Evolutionary conservation across 805 yeast genomes (phyloP).

Genomic region (Kodamaea laetipori): DNA sequence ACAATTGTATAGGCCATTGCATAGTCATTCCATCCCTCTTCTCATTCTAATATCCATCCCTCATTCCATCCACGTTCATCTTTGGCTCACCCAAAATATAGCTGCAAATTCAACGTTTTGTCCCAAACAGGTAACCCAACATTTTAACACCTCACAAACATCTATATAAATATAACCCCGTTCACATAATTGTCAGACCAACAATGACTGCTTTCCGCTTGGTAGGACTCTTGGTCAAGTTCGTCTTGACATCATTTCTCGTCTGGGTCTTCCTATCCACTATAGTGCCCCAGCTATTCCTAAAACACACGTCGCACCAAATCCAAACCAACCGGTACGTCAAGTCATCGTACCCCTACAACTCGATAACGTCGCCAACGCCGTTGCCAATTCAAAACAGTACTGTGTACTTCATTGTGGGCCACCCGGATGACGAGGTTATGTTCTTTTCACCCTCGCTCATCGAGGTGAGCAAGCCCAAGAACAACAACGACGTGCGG

Average conservation of each 20-base stretch:
- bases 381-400: constrained; percentile 35
- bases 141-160: no score
- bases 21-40: no score
- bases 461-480: constrained; percentile 48
- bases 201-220: constrained; percentile 13
- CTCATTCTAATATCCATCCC: no score
- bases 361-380: constrained; percentile 38
- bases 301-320: constrained; percentile 31
- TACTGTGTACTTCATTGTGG: constrained; percentile 61
- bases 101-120: no score
- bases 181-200: neutral
- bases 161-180: neutral
- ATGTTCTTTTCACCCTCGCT: constrained; percentile 93
- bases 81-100: no score
- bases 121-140: no score
- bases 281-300: constrained; percentile 38
- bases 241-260: constrained; percentile 29
- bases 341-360: constrained; percentile 34
- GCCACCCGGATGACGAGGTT: constrained; percentile 98
- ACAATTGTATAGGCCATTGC: no score
- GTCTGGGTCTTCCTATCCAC: constrained; percentile 45
- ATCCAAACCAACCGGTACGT: constrained; percentile 29
- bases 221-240: constrained; percentile 12
- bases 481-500: constrained; percentile 52
- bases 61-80: no score